Evolutionary conservation across 2,329 filamentous ascomycete species (phyloP), one percentile per base, ranked within the genome.

Genomic region (Penicillium sp.): DNA sequence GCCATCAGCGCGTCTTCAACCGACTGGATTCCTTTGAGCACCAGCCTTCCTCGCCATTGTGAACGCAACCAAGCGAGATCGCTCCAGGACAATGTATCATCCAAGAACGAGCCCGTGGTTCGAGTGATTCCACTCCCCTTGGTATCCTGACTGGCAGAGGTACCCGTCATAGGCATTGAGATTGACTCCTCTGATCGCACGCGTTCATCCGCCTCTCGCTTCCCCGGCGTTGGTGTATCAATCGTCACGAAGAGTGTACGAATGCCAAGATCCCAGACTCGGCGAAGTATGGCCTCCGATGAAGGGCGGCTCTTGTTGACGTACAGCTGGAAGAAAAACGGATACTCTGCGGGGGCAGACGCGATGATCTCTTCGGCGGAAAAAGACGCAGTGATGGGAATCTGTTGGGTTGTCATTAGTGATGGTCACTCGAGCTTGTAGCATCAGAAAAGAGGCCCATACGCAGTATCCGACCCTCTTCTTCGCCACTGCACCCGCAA

Each of bases 401-500:
- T 32, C 29, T 32, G 29, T 32, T 11, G 9, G 18, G 1, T 32
- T 32, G 9, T 32, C 1, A 11, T 32, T 11, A 32, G 29, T 11
- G 29, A 32, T 7, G 29, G 29, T 18, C 18, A 18, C 18, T 18
- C 18, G 18, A 18, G 18, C 18, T 18, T 18, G 18, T 18, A 18
- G 18, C 18, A 18, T 18, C 18, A 18, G 18, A 18, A 18, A 18
- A 18, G 18, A 18, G 9, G 29, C 9, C 9, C 29, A 32, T 32
- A 32, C 29, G 9, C 29, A 32, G 9, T 32, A 32, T 32, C 29
- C 29, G 7, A 11, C 9, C 7, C 29, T 7, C 63, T 38, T 66
- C 63, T 9, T 61, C 62, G 0, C 66, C 67, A 70, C 73, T 3
- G 67, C 72, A 32, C 62, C 56, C 9, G 70, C 69, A 8, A 73